phyloP scores from a whole-genome alignment of 1,284 basidiomycete species.

The Leccinum solheimii region DNA sequence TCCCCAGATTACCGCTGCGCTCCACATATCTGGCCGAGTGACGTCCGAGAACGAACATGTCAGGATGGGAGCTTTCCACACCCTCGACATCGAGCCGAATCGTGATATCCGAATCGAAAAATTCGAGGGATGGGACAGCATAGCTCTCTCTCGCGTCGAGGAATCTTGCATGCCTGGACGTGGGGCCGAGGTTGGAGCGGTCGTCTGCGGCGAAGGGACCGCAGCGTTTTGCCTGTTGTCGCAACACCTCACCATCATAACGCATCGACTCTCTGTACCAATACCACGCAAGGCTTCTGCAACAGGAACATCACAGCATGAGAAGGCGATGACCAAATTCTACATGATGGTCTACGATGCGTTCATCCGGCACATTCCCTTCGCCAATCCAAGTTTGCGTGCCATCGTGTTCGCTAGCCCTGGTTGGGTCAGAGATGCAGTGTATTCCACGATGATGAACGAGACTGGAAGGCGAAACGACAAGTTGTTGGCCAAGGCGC shows the following conservation, averaged over 20 bases:
- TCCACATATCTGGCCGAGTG: conserved; percentile 90
- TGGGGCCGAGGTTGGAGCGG: conserved; percentile 94
- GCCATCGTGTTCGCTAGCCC: conserved; percentile 97
- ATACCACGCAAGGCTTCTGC: conserved; percentile 91
- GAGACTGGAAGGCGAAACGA: conserved; percentile 84
- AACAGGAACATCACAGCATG: conserved; percentile 77
- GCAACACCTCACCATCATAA: conserved; percentile 94
- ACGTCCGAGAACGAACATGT: conserved; percentile 91
- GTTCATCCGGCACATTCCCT: conserved; percentile 89
- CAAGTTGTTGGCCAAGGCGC: conserved; percentile 73
- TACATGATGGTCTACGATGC: conserved; percentile 85
- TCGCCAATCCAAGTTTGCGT: conserved; percentile 68
- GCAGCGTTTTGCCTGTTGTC: conserved; percentile 94
- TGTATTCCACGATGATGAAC: conserved; percentile 82
- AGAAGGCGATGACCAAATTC: conserved; percentile 85
- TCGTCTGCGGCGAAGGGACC: conserved; percentile 94
- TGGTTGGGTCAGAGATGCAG: conserved; percentile 91
- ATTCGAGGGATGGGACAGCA: conserved; percentile 84
- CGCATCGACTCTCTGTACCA: conserved; percentile 87
- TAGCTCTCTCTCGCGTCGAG: conserved; percentile 79
- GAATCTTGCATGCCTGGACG: conserved; percentile 91
- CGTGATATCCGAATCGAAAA: conserved; percentile 94
- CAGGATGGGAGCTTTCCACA: conserved; percentile 94
- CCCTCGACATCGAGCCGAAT: conserved; percentile 91
- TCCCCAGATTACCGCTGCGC: conserved; percentile 55